Evolutionary conservation across 495 filamentous ascomycete species (phyloP).

Genomic region (Elasticomyces elasticus): DNA sequence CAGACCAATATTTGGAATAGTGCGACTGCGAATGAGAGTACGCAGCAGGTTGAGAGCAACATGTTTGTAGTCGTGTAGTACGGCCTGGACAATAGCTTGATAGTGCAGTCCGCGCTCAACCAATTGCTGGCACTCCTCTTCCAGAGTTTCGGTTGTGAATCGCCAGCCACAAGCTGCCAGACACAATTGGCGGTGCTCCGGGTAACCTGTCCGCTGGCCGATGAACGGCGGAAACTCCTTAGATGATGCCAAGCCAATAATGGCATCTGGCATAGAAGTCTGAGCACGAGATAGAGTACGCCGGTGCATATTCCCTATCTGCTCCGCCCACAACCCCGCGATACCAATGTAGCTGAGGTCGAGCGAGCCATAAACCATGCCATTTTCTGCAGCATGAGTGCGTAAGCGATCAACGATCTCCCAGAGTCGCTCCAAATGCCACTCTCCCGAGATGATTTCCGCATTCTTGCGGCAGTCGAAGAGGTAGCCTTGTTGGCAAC

Average conservation of each 20-base stretch:
- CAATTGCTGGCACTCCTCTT: conserved; percentile 43
- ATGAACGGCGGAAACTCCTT: conserved; percentile 40
- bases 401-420: conserved; percentile 30
- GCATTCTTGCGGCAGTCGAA: conserved; percentile 64
- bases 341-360: conserved; percentile 85
- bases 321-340: conserved; percentile 65
- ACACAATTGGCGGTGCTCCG: conserved; percentile 67
- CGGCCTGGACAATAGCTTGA: conserved; percentile 46
- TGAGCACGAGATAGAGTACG: conserved; percentile 18
- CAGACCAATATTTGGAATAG: conserved; percentile 34
- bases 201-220: conserved; percentile 50
- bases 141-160: conserved; percentile 50
- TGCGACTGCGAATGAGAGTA: conserved; percentile 25
- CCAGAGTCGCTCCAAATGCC: conserved; percentile 70
- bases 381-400: conserved; percentile 45
- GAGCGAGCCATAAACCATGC: conserved; percentile 63
- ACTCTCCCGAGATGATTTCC: conserved; percentile 57
- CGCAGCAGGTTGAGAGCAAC: conserved; percentile 32
- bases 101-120: conserved; percentile 61
- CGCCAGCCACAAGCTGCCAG: conserved; percentile 69
- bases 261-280: conserved; percentile 37
- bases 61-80: conserved; percentile 33
- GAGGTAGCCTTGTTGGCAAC: conserved; percentile 64
- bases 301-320: conserved; percentile 45
- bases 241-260: conserved; percentile 38